phyloP scores from a whole-genome alignment of 257 asterid genomes.

The Primulina huaijiensis region DNA sequence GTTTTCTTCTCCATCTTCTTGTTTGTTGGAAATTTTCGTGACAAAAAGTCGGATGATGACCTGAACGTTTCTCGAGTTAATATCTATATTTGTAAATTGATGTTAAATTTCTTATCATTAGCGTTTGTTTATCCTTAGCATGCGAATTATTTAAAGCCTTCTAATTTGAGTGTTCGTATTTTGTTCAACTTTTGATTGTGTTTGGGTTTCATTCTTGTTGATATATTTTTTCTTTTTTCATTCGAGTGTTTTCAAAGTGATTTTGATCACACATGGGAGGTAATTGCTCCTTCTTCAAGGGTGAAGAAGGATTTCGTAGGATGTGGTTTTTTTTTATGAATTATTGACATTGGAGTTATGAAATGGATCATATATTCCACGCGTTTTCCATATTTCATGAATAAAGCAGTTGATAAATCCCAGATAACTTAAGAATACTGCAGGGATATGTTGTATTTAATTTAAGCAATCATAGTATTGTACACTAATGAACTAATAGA shows the following conservation, averaged over 20 bases:
- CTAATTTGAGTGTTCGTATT: neutral
- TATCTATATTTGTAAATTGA: neutral
- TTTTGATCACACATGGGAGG: neutral
- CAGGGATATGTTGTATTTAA: too few species aligned
- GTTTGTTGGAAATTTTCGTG: neutral
- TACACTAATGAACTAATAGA: neutral
- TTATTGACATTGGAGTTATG: too few species aligned
- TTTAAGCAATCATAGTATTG: neutral
- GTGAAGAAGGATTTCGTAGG: neutral
- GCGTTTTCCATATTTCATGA: neutral
- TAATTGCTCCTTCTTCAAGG: neutral
- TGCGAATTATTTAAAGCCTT: neutral
- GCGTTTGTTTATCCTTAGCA: neutral
- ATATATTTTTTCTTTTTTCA: too few species aligned
- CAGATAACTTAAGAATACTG: neutral
- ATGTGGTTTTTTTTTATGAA: neutral
- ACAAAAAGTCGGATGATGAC: neutral
- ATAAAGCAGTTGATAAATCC: neutral
- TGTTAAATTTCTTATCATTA: too few species aligned
- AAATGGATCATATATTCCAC: neutral
- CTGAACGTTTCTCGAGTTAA: neutral
- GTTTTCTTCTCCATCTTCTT: neutral
- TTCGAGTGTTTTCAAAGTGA: neutral
- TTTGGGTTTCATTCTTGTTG: too few species aligned
- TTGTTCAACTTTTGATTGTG: neutral